Conservation (phyloP, 1,139 yeast genomes). For the Zygoascus sp. region DNA sequence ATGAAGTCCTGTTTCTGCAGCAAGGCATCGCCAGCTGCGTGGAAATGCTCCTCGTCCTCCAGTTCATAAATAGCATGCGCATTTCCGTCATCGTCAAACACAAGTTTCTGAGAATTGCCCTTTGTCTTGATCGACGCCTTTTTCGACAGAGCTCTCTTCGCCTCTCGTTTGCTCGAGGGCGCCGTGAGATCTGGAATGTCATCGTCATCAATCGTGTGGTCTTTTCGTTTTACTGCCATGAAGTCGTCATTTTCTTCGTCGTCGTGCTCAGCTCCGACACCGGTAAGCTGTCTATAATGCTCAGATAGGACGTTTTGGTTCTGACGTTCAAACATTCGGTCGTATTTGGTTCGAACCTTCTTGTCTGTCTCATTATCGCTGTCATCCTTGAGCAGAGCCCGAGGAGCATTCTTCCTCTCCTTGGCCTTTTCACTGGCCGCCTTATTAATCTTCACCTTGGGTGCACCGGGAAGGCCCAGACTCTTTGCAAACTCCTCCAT, state of each 20-base stretch:
- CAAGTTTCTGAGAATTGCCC: constrained; percentile 64
- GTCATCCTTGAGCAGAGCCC: constrained; percentile 63
- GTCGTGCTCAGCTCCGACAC: constrained; percentile 37
- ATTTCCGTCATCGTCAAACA: constrained; percentile 89
- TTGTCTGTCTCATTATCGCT: constrained; percentile 39
- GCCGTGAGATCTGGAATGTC: constrained; percentile 54
- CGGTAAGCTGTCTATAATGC: constrained; percentile 64
- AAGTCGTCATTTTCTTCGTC: constrained; percentile 73
- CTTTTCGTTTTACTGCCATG: constrained; percentile 70
- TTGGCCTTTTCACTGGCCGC: constrained; percentile 47
- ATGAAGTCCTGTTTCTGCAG: constrained; percentile 66
- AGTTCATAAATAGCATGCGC: constrained; percentile 89
- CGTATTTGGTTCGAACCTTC: constrained; percentile 79
- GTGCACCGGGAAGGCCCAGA: constrained; percentile 93
- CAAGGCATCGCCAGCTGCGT: constrained; percentile 66
- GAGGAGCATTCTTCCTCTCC: constrained; percentile 76
- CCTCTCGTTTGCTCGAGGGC: constrained; percentile 82
- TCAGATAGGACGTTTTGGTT: constrained; percentile 91
- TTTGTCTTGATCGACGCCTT: constrained; percentile 64
- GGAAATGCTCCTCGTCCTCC: constrained; percentile 85
- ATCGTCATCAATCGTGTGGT: constrained; percentile 62
- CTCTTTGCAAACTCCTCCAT: constrained; percentile 81
- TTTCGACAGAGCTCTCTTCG: constrained; percentile 81
- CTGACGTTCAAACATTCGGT: constrained; percentile 91
- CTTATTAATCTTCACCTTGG: constrained; percentile 68